Evolutionary conservation across 2,329 filamentous ascomycete genomes (phyloP).

Genomic region (Curvularia eragrostidis): DNA sequence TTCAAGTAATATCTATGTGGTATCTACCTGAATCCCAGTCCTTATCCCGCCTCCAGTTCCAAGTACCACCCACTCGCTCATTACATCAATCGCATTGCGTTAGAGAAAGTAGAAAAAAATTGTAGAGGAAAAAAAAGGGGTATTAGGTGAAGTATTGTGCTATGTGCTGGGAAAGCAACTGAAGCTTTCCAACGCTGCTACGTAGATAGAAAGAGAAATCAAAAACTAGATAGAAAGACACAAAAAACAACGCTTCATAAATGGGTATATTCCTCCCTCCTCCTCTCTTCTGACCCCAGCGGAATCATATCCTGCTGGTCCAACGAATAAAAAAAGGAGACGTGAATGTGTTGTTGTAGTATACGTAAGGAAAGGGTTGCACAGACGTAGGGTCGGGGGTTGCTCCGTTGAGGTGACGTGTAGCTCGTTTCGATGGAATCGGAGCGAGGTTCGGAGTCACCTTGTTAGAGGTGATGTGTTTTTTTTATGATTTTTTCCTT

Average conservation of each 20-base stretch:
- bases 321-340: conserved; percentile 4
- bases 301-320: neutral
- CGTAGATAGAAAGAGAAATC: conserved; percentile 3
- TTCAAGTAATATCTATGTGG: conserved; percentile 14
- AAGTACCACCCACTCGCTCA: conserved; percentile 7
- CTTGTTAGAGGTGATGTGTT: conserved; percentile 44
- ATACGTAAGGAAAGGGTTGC: conserved; percentile 29
- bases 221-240: neutral
- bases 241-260: conserved; percentile 21
- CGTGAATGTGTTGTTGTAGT: conserved; percentile 5
- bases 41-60: neutral
- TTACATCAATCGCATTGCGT: conserved; percentile 18
- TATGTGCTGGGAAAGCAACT: conserved; percentile 5
- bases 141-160: conserved; percentile 16
- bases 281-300: conserved; percentile 4
- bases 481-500: conserved; percentile 20
- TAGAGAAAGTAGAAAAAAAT: conserved; percentile 5
- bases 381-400: conserved; percentile 19
- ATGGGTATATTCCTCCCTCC: conserved; percentile 18
- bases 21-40: conserved; percentile 7
- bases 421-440: conserved; percentile 36
- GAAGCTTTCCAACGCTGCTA: conserved; percentile 10
- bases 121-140: neutral
- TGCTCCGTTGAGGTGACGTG: conserved; percentile 46
- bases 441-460: conserved; percentile 49